phyloP scores from a whole-genome alignment of 805 yeast genomes.

The Zygosaccharomyces gambellarensis region DNA sequence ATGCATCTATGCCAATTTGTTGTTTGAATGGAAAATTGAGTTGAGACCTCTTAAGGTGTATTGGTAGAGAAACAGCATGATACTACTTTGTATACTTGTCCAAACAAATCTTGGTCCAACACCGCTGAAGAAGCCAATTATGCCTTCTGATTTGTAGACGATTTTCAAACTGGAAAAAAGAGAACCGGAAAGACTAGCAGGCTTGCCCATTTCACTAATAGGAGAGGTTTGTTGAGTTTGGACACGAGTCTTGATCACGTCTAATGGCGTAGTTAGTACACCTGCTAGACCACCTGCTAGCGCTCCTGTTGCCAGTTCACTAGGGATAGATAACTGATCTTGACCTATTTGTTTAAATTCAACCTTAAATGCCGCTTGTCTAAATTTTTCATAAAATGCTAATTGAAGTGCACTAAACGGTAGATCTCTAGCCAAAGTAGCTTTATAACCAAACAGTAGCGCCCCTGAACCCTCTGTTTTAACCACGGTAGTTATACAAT shows the following conservation, averaged over 20 bases:
- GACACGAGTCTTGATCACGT: slow-evolving; percentile 85
- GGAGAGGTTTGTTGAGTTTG: slow-evolving; percentile 69
- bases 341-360: slow-evolving; percentile 30
- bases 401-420: slow-evolving; percentile 96
- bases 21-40: slow-evolving; percentile 7
- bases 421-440: slow-evolving; percentile 84
- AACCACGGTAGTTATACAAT: slow-evolving; percentile 65
- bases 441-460: slow-evolving; percentile 86
- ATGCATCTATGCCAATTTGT: not conserved
- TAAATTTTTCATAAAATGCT: slow-evolving; percentile 86
- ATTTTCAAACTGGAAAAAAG: slow-evolving; percentile 47
- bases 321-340: slow-evolving; percentile 47
- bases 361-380: slow-evolving; percentile 51
- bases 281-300: slow-evolving; percentile 95
- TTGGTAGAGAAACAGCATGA: slow-evolving; percentile 88
- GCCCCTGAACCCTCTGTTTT: slow-evolving; percentile 69
- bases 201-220: slow-evolving; percentile 13
- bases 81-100: slow-evolving; percentile 93
- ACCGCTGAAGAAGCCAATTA: slow-evolving; percentile 79
- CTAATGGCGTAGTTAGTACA: slow-evolving; percentile 80
- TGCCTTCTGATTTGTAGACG: slow-evolving; percentile 70
- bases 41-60: slow-evolving; percentile 50
- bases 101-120: slow-evolving; percentile 95
- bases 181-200: slow-evolving; percentile 36
- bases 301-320: slow-evolving; percentile 85